Percentiles rank a stretch among this genome's conserved stretches.
phyloP scores from a whole-genome alignment of 768 basidiomycete genomes.

The Pulveroboletus sp. region DNA sequence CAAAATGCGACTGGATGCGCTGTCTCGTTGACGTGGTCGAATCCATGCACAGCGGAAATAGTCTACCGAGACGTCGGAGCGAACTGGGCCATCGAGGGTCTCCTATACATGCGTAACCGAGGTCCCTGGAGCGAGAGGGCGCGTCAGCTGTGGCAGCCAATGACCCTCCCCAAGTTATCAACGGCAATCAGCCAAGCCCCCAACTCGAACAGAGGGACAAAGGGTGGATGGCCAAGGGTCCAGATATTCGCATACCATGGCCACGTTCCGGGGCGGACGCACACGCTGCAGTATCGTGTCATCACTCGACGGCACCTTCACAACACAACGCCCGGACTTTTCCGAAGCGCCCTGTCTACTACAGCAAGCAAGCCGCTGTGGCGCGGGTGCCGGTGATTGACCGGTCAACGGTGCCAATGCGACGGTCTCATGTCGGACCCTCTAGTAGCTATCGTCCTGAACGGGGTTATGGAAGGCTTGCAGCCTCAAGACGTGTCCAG shows the following conservation, averaged over 20 bases:
- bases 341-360: not conserved
- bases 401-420: not conserved
- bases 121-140: not conserved
- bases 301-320: not conserved
- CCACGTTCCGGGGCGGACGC: constrained; percentile 18
- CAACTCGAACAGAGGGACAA: not conserved
- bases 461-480: too few relatives aligned
- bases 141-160: constrained; percentile 19
- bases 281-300: constrained; percentile 12
- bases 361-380: not conserved
- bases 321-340: not conserved
- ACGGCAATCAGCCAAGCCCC: not conserved
- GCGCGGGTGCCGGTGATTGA: not conserved
- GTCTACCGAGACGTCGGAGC: constrained; percentile 5
- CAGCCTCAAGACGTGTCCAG: too few relatives aligned
- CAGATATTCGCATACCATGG: not conserved
- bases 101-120: too few relatives aligned
- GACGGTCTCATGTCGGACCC: constrained; percentile 1
- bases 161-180: constrained; percentile 1
- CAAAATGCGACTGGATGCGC: not conserved
- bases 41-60: constrained; percentile 5
- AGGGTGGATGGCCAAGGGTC: constrained; percentile 19
- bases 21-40: not conserved
- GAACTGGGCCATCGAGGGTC: not conserved
- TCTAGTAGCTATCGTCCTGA: too few relatives aligned